Evolutionary conservation across 768 basidiomycete species (phyloP).

Genomic region (Termitomyces sp.): DNA sequence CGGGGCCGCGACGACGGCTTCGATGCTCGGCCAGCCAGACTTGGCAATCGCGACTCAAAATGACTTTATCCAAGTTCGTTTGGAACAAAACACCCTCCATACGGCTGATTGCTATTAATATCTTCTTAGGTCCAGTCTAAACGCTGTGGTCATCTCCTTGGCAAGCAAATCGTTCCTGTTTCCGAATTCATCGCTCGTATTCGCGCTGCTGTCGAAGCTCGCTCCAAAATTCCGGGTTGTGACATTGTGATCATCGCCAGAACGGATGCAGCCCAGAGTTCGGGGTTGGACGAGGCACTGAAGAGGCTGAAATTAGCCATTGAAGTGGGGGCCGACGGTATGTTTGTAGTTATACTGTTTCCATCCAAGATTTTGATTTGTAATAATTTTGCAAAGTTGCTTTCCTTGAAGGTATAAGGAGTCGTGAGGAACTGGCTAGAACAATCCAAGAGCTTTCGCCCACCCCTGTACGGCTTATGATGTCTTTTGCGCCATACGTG

Average conservation of each 20-base stretch:
- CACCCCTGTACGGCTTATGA: constrained; percentile 25
- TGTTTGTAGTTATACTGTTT: constrained; percentile 11
- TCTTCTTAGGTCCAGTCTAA: constrained; percentile 33
- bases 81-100: not conserved
- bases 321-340: constrained; percentile 37
- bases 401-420: constrained; percentile 47
- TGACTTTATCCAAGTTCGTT: constrained; percentile 41
- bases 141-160: constrained; percentile 48
- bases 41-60: constrained; percentile 50
- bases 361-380: not conserved
- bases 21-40: constrained; percentile 49
- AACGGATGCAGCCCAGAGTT: constrained; percentile 46
- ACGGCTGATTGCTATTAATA: not conserved
- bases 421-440: constrained; percentile 33
- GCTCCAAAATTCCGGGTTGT: constrained; percentile 39
- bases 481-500: not conserved
- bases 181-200: constrained; percentile 47
- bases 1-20: constrained; percentile 45
- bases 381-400: constrained; percentile 28
- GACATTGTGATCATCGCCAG: constrained; percentile 47
- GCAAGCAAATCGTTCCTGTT: constrained; percentile 46
- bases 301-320: constrained; percentile 39
- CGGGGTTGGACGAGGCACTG: constrained; percentile 46
- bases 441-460: constrained; percentile 34
- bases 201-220: constrained; percentile 44